Evolutionary conservation across 225 moss, liverwort and hornwort species (phyloP).

Genomic region (Polytrichum commune): DNA sequence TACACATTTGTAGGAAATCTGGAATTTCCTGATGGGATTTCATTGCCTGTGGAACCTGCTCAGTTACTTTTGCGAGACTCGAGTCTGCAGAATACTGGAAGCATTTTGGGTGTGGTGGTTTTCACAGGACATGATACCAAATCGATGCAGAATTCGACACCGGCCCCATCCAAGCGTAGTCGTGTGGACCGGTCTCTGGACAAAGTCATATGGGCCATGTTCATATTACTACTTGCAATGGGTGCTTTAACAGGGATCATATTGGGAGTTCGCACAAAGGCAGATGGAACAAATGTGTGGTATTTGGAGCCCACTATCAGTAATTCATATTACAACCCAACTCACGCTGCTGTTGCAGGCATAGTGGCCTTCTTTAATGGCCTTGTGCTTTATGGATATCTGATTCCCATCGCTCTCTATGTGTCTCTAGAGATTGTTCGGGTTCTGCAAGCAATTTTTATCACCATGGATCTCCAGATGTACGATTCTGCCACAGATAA

Average conservation of each 20-base stretch:
- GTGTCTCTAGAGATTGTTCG: slow-evolving; percentile 81
- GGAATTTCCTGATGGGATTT: slow-evolving; percentile 24
- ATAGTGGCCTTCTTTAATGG: slow-evolving; percentile 54
- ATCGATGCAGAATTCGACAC: slow-evolving; percentile 77
- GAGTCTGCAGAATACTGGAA: slow-evolving; percentile 82
- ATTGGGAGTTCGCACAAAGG: slow-evolving; percentile 44
- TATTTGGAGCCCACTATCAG: slow-evolving; percentile 49
- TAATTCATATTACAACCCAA: slow-evolving; percentile 64
- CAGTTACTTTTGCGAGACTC: slow-evolving; percentile 86
- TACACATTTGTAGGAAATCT: slow-evolving; percentile 75
- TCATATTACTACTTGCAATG: slow-evolving; percentile 56
- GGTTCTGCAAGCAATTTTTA: slow-evolving; percentile 60
- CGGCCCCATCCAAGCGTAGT: slow-evolving; percentile 85
- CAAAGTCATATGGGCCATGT: slow-evolving; percentile 74
- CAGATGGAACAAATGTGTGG: slow-evolving; percentile 45
- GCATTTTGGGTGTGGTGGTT: slow-evolving; percentile 66
- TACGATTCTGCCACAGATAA: slow-evolving; percentile 47
- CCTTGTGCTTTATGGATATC: slow-evolving; percentile 77
- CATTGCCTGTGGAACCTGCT: slow-evolving; percentile 50
- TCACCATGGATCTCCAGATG: slow-evolving; percentile 60
- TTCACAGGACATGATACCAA: slow-evolving; percentile 91
- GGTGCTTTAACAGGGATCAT: slow-evolving; percentile 45
- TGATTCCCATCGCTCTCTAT: slow-evolving; percentile 86
- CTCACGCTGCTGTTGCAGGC: slow-evolving; percentile 39
- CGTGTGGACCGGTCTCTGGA: slow-evolving; percentile 73